Conservation (phyloP, 1,139 yeast genomes). For the Pichia norvegensis region DNA sequence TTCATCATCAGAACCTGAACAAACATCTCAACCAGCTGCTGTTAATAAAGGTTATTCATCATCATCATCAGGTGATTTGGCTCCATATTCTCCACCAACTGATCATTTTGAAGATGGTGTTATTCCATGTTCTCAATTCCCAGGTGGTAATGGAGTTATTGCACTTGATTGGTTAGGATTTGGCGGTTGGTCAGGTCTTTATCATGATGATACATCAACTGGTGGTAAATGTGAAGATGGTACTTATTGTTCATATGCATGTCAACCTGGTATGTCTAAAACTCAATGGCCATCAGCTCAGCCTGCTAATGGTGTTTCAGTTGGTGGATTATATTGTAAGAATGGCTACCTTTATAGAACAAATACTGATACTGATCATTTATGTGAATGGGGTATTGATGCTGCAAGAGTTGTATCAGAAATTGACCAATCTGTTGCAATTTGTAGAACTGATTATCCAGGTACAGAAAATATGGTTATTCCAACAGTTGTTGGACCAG, state of each 20-base stretch:
- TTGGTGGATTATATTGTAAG: constrained; percentile 71
- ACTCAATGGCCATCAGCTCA: constrained; percentile 77
- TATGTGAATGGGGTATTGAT: constrained; percentile 73
- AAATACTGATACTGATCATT: constrained; percentile 47
- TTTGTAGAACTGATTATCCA: constrained; percentile 84
- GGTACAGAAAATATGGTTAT: constrained; percentile 84
- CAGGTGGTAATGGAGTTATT: constrained; percentile 87
- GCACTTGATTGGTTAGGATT: constrained; percentile 61
- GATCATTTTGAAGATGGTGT: constrained; percentile 62
- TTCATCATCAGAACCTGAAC: constrained; percentile 14
- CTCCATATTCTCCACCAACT: constrained; percentile 31
- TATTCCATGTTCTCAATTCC: constrained; percentile 69
- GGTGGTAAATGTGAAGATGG: constrained; percentile 57
- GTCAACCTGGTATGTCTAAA: constrained; percentile 88
- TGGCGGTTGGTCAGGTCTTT: constrained; percentile 72
- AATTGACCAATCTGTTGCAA: constrained; percentile 52
- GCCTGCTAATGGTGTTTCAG: constrained; percentile 67
- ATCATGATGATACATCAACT: constrained; percentile 61
- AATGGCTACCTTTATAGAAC: constrained; percentile 61
- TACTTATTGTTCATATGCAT: constrained; percentile 75
- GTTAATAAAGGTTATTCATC: constrained; percentile 26
- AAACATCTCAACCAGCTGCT: constrained; percentile 30
- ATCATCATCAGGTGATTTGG: constrained; percentile 45
- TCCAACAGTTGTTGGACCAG: constrained; percentile 63
- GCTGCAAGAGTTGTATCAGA: constrained; percentile 54